Evolutionary conservation across 1,284 basidiomycete genomes (phyloP).

Genomic region (Phlebopus sp.): DNA sequence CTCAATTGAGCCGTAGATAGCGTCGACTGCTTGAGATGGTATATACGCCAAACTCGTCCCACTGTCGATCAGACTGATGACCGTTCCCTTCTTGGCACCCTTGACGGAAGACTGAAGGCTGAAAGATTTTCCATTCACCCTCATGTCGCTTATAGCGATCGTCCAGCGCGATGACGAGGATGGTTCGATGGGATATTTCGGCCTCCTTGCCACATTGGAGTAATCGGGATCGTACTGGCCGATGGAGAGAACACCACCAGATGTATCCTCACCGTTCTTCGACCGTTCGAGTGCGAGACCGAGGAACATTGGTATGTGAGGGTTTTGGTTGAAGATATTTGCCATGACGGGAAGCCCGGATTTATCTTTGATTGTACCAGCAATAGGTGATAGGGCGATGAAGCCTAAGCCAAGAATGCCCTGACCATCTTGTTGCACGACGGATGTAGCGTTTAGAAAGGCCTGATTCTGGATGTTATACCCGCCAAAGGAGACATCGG

Average conservation of each 20-base stretch:
- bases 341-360: conserved; percentile 22
- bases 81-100: conserved; percentile 30
- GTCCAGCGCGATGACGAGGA: conserved; percentile 38
- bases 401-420: conserved; percentile 29
- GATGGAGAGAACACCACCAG: conserved; percentile 40
- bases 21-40: conserved; percentile 33
- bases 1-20: conserved; percentile 38
- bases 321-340: conserved; percentile 42
- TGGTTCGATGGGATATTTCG: conserved; percentile 36
- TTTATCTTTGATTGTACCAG: conserved; percentile 15
- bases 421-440: conserved; percentile 14
- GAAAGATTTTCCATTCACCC: conserved; percentile 28
- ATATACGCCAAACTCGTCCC: conserved; percentile 39
- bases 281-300: conserved; percentile 42
- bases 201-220: conserved; percentile 25
- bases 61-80: conserved; percentile 42
- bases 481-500: conserved; percentile 21
- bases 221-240: conserved; percentile 42
- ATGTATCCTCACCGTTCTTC: conserved; percentile 34
- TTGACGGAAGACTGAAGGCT: conserved; percentile 27
- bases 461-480: conserved; percentile 25
- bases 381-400: conserved; percentile 22
- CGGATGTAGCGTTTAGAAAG: conserved; percentile 23
- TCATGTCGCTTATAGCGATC: conserved; percentile 38
- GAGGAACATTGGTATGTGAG: conserved; percentile 37